Evolutionary conservation across 768 basidiomycete species (phyloP), one percentile per base, ranked within the genome.

Genomic region (Tephrocybe sp.): DNA sequence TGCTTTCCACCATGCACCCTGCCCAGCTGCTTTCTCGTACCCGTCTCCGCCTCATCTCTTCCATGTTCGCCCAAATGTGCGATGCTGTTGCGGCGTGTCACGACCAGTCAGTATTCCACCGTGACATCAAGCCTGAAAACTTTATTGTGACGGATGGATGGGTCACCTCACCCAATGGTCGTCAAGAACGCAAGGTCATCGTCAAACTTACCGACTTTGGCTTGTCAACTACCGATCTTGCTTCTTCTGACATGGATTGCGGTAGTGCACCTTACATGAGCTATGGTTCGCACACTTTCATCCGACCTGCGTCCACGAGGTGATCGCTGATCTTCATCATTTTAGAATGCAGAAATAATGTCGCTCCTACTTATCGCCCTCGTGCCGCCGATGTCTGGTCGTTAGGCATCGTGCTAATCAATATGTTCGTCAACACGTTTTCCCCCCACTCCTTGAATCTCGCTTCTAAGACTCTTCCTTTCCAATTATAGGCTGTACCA

Each of bases 41-140:
- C 33, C 88, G 95, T 50, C 81, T 99, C 23, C 87, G 90, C 13
- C 82, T 99, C 57, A 93, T 99, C 61, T 84, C 94, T 3, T 87
- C 90, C 64, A 99, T 99, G 95, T 98, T 99, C 69, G 75, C 83
- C 16, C 97, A 98, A 71, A 99, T 99, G 95, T 98, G 95, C 64
- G 91, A 94, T 55, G 94, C 95, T 37, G 94, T 99, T 11, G 91
- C 91, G 3, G 83, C 88, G 5, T 97, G 95, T 69, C 95, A 99
- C 64, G 85, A 85, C 15, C 83, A 86, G 53, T 86, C 86, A 30
- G 89, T 99, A 53, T 92, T 86, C 64, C 95, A 99, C 65, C 84
- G 95, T 53, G 95, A 99, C 68, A 97, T 99, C 79, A 99, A 99
- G 73, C 95, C 95, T 0, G 95, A 98, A 74, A 97, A 98, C 72